Evolutionary conservation across 805 yeast genomes (phyloP), one percentile per base, ranked within the genome.

Genomic region (Candida corydali): DNA sequence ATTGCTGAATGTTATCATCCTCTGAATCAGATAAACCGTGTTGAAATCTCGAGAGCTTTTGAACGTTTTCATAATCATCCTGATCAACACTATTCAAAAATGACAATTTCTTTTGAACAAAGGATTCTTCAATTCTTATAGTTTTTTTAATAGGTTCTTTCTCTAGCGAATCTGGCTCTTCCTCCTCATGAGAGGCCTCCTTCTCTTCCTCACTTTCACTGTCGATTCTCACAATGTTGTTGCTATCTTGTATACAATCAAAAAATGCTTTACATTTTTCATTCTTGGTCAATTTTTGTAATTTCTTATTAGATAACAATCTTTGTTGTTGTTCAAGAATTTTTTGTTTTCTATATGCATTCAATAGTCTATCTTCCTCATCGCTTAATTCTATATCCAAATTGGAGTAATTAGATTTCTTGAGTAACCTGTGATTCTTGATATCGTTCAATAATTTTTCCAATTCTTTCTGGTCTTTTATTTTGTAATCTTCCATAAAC

Each of bases 391-490:
- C 89, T 14, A 82, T 60, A 37, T 76, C 82, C 35, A 72, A 66
- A 3, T 75, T 73, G 29, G 69, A 75, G 3, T 65, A 69, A 19
- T 71, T 65, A 2, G 76, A 78, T 46, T 75, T 61, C 37, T 75
- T 82, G 12, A 82, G 69, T 48, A 85, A 75, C 16, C 77, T 77
- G 45, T 88, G 93, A 37, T 78, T 80, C 46, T 82, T 80, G 38
- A 86, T 63, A 55, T 85, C 94, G 39, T 78, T 78, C 41, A 78
- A 69, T 40, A 85, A 76, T 55, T 72, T 80, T 51, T 78, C 79
- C 36, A 86, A 75, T 60, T 78, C 70, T 40, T 70, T 69, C 38
- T 76, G 70, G 56, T 86, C 94, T 26, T 73, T 69, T 37, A 73
- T 74, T 17, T 76, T 75, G 41, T 79, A 78, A 37, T 80, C 81